phyloP scores from a whole-genome alignment of 208 protist genomes.

The Crithidia fasciculata region DNA sequence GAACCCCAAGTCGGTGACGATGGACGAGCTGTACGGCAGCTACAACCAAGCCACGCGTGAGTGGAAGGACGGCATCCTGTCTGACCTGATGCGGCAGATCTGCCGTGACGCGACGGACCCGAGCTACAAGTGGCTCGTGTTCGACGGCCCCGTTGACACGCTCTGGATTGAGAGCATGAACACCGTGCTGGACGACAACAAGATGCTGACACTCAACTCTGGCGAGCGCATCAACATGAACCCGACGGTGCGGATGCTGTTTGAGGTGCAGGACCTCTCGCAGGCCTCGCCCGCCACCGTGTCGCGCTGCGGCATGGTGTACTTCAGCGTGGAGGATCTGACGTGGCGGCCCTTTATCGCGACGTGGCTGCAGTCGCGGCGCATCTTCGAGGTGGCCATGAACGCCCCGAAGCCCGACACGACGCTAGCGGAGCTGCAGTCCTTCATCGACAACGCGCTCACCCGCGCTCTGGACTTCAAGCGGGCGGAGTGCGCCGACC shows the following conservation, averaged over 20 bases:
- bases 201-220: slow-evolving; percentile 98
- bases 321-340: slow-evolving; percentile 95
- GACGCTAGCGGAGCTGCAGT: slow-evolving; percentile 80
- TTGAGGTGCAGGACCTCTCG: slow-evolving; percentile 98
- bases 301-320: slow-evolving; percentile 98
- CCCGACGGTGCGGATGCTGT: slow-evolving; percentile 96
- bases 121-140: slow-evolving; percentile 97
- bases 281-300: slow-evolving; percentile 99
- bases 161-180: slow-evolving; percentile 99
- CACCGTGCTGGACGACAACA: slow-evolving; percentile 99
- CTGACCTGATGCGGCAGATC: slow-evolving; percentile 93
- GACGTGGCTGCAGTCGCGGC: slow-evolving; percentile 93
- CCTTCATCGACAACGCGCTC: slow-evolving; percentile 90
- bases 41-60: slow-evolving; percentile 97
- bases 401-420: slow-evolving; percentile 91
- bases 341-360: slow-evolving; percentile 95
- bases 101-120: slow-evolving; percentile 91
- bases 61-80: slow-evolving; percentile 99
- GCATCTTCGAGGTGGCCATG: slow-evolving; percentile 87
- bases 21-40: slow-evolving; percentile 97
- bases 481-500: slow-evolving; percentile 84
- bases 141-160: slow-evolving; percentile 99
- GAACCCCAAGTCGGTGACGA: slow-evolving; percentile 98
- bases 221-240: slow-evolving; percentile 98
- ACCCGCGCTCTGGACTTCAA: slow-evolving; percentile 81